Conservation (phyloP, 768 basidiomycete species). For the Tulasnella sp. region DNA sequence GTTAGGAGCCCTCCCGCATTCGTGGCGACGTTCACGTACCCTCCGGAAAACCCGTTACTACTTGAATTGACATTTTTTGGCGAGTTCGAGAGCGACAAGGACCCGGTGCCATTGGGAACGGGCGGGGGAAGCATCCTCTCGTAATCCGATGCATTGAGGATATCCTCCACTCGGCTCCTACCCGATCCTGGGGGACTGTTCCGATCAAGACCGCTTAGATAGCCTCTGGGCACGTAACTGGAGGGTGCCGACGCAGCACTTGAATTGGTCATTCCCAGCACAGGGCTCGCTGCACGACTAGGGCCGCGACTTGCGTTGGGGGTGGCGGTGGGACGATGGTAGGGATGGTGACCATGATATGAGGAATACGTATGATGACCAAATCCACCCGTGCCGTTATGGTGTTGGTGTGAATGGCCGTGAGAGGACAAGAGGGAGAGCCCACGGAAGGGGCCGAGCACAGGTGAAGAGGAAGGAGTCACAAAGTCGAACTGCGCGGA, state of each 20-base stretch:
- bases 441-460: slow-evolving; percentile 27
- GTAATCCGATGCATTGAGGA: not conserved
- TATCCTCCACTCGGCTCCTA: not conserved
- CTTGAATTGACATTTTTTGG: not conserved
- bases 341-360: slow-evolving; percentile 5
- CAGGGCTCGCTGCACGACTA: slow-evolving; percentile 20
- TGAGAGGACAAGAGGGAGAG: slow-evolving; percentile 24
- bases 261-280: not conserved
- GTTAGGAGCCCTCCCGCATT: slow-evolving; percentile 8
- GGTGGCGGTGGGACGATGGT: not conserved
- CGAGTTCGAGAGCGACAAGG: not conserved
- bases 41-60: not conserved
- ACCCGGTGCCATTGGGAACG: not conserved
- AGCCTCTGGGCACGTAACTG: not conserved
- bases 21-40: not conserved
- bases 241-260: not conserved
- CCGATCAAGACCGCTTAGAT: not conserved
- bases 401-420: slow-evolving; percentile 2
- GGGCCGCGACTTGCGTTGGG: slow-evolving; percentile 7
- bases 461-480: slow-evolving; percentile 27
- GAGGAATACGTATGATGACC: not conserved
- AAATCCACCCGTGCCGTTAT: not conserved
- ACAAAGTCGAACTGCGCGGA: not conserved
- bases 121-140: slow-evolving; percentile 8
- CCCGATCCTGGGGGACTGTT: no score